Evolutionary conservation across 2,329 filamentous ascomycete species (phyloP), one percentile per base, ranked within the genome.

Genomic region (Pezizomycotina sp.): DNA sequence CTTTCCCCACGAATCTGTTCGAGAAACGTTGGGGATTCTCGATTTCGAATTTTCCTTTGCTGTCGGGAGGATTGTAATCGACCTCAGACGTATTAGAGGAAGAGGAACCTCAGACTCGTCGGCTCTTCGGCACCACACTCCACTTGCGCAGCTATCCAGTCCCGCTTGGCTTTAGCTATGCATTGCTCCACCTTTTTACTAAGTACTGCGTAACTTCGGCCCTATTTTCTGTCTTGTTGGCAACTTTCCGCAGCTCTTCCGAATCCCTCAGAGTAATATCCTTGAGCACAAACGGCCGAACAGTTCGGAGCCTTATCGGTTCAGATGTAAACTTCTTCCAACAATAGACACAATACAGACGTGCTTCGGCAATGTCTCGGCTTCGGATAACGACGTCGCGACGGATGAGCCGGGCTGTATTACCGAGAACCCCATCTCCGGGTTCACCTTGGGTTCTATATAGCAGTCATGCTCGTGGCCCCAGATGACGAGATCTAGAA

Each of bases 351-450:
- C 56, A 13, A 98, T 77, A 1, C 83, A 75, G 5, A 95, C 80
- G 38, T 95, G 79, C 55, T 98, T 98, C 5, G 81, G 65, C 1
- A 83, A 81, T 1, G 89, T 80, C 58, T 98, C 89, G 18, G 84
- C 84, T 0, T 79, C 77, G 6, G 89, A 74, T 0, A 98, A 63
- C 0, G 89, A 95, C 1, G 89, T 98, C 1, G 86, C 89, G 1
- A 98, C 77, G 0, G 89, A 95, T 0, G 89, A 98, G 0, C 89
- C 89, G 1, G 89, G 89, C 52, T 98, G 89, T 71, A 98, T 93
- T 46, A 98, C 86, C 49, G 89, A 74, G 50, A 98, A 98, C 1
- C 77, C 77, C 30, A 77, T 92, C 52, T 92, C 82, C 0, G 78
- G 71, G 50, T 95, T 98, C 29, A 73, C 64, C 1, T 64, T 62